Evolutionary conservation across 768 basidiomycete species (phyloP).

Genomic region (Dacryopinax spathularia): DNA sequence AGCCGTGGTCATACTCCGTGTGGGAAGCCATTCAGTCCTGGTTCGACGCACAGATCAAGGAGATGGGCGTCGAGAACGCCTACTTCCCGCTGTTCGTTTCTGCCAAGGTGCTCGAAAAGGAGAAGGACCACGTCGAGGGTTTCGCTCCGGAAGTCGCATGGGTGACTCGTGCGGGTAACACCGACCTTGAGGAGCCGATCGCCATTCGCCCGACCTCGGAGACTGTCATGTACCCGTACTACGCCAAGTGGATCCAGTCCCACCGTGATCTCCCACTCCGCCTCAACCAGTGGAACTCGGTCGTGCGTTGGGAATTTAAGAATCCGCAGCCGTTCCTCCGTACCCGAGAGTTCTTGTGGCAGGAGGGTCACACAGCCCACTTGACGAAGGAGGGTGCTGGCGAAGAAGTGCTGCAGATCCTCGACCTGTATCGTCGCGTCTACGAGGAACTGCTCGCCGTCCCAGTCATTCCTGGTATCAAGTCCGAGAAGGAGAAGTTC

Average conservation of each 20-base stretch:
- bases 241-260: constrained; percentile 96
- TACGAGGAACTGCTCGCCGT: constrained; percentile 96
- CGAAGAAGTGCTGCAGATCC: constrained; percentile 78
- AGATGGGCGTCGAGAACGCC: constrained; percentile 87
- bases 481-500: constrained; percentile 99
- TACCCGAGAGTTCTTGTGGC: constrained; percentile 99
- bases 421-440: constrained; percentile 87
- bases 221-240: constrained; percentile 99
- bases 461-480: constrained; percentile 90
- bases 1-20: constrained; percentile 92
- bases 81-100: constrained; percentile 99
- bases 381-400: constrained; percentile 83
- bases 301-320: constrained; percentile 99
- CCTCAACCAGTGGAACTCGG: constrained; percentile 97
- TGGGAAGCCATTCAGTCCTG: constrained; percentile 96
- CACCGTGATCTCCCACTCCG: constrained; percentile 95
- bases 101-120: constrained; percentile 76
- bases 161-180: constrained; percentile 93
- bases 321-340: constrained; percentile 98
- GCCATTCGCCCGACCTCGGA: constrained; percentile 97
- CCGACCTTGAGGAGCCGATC: constrained; percentile 91
- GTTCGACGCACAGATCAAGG: constrained; percentile 88
- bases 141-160: constrained; percentile 99
- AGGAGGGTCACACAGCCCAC: constrained; percentile 96
- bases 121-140: constrained; percentile 97